Base-by-base conservation (phyloP, 2,329 filamentous ascomycete species). In the Cercospora citrullina region DNA sequence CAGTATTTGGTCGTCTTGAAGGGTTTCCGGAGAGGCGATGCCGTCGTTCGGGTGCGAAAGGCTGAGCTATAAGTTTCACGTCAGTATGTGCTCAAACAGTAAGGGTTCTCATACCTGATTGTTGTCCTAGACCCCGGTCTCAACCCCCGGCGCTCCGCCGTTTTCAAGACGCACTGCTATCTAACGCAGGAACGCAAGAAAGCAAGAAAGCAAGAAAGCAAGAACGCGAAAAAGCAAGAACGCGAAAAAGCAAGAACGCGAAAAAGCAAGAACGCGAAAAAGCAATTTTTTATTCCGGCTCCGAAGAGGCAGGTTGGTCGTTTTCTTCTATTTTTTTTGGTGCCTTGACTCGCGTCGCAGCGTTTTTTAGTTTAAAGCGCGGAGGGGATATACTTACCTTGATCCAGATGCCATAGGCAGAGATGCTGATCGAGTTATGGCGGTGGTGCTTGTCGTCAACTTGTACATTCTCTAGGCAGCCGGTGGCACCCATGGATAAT, bases 181-280 rank as follows among this genome's bases (percentile, higher is more conserved):
- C 31, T 33, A 31, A 30, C 28, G 28, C 28, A 30, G 8, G 28
- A 30, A 30, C 28, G 28, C 28, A 30, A 30, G 28, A 30, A 31
- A 9, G 30, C 30, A 10, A 10, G 9, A n/a, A n/a, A n/a, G n/a
- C n/a, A n/a, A n/a, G n/a, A 30, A 30, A 4, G 28, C 28, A 30
- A 30, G 28, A 30, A 30, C 28, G 28, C 28, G 5, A 30, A 6
- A 30, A 30, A 30, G 28, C 28, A 30, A 30, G 28, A 30, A 28
- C 26, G 26, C 26, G 26, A 28, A 28, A 28, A 30, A 30, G 28
- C 3, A 30, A 4, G 28, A 30, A 30, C 28, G 28, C 28, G 28
- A 30, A 30, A 30, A 30, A 30, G 28, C 28, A 30, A 30, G 28
- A 30, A 30, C 28, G 28, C 28, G 28, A 30, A 82, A 81, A 67